These are phyloP conservation scores for Talaromyces albobiverticillius DNA, from an alignment of 2,329 filamentous ascomycete genomes.

Conservation along the genomic window DNA sequence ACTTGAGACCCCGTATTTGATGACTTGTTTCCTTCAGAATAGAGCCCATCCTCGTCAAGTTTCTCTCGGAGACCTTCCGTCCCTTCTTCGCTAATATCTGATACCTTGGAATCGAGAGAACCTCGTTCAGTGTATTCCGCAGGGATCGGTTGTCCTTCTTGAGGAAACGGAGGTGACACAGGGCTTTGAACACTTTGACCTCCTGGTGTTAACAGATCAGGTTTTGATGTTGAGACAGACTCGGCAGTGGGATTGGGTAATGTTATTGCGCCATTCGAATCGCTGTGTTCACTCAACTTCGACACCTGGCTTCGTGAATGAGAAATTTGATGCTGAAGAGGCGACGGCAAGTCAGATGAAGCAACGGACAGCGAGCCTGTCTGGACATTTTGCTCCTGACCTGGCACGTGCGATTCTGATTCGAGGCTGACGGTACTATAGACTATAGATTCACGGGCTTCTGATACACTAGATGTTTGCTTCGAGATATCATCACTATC, in stretches of 20 bases:
- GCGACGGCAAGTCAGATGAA: not conserved
- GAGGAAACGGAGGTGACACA: constrained; percentile 1
- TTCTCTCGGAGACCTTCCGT: constrained; percentile 13
- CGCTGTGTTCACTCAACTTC: not conserved
- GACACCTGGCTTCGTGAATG: not conserved
- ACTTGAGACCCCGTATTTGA: constrained; percentile 12
- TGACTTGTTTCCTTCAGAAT: not conserved
- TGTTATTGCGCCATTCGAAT: not conserved
- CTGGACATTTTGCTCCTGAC: not conserved
- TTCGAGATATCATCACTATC: not conserved
- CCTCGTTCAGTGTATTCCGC: not conserved
- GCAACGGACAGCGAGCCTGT: not conserved
- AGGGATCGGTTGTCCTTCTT: not conserved
- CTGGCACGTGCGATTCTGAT: not conserved
- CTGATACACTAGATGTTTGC: not conserved
- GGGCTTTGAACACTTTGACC: not conserved
- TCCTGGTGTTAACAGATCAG: not conserved
- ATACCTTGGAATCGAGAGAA: constrained; percentile 11
- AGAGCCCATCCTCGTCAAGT: constrained; percentile 13
- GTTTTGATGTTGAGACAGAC: not conserved
- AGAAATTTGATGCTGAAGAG: not conserved
- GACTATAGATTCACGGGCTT: not conserved
- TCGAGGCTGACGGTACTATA: not conserved
- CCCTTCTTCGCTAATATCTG: constrained; percentile 13
- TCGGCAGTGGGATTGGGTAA: not conserved